Percentiles rank a stretch among this genome's conserved stretches.
phyloP scores from a whole-genome alignment of 768 basidiomycete genomes.

The Hydnomerulius pinastri region DNA sequence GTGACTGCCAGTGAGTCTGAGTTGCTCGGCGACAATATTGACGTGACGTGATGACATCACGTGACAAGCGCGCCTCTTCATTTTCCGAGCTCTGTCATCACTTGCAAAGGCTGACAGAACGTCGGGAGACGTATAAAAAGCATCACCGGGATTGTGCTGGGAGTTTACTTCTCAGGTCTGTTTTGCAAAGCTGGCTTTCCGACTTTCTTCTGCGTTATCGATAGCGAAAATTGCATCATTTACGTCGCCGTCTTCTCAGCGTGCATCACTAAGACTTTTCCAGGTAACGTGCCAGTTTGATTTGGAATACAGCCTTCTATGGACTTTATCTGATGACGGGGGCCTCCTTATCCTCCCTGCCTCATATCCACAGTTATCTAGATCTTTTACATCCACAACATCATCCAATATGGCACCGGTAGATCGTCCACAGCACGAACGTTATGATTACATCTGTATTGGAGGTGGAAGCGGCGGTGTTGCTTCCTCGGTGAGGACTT shows the following conservation, averaged over 20 bases:
- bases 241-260: slow-evolving; percentile 1
- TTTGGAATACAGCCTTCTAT: slow-evolving; percentile 33
- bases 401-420: slow-evolving; percentile 70
- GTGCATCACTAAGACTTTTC: slow-evolving; percentile 22
- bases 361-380: slow-evolving; percentile 40
- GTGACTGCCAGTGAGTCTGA: too few species aligned
- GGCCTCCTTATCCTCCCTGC: background rate
- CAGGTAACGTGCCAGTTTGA: slow-evolving; percentile 22
- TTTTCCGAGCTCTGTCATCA: background rate
- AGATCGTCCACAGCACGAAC: slow-evolving; percentile 59
- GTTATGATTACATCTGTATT: slow-evolving; percentile 85
- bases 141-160: slow-evolving; percentile 13
- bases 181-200: slow-evolving; percentile 11
- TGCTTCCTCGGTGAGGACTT: slow-evolving; percentile 72
- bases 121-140: slow-evolving; percentile 14
- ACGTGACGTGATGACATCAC: background rate
- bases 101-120: slow-evolving; percentile 3
- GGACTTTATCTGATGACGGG: background rate
- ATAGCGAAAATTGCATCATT: slow-evolving; percentile 16
- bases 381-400: slow-evolving; percentile 43
- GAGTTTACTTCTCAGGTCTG: slow-evolving; percentile 1
- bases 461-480: slow-evolving; percentile 95
- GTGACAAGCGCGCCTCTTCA: background rate
- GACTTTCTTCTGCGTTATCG: slow-evolving; percentile 4
- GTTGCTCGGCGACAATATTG: too few species aligned